Evolutionary conservation across 2,329 filamentous ascomycete species (phyloP), one percentile per base, ranked within the genome.

Genomic region (Alternaria alternata): DNA sequence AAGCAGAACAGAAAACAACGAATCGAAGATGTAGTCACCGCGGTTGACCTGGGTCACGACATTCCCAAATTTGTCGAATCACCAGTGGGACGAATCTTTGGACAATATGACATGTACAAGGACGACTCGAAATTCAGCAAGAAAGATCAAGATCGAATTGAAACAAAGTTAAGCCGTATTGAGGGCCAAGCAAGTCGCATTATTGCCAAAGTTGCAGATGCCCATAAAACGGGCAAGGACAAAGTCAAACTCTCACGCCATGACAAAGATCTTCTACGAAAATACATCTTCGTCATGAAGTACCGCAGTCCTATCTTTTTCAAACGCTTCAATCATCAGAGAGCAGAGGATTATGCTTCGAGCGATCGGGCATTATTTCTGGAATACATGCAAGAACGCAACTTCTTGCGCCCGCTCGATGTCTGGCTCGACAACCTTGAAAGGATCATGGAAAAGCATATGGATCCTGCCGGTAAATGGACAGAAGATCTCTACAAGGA

Each of bases 201-300:
- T 30, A 46, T 46, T 11, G 20, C 70, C 8, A 62, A 62, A 26
- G 61, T 62, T 7, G 64, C 68, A 32, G 67, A 71, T 32, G 57
- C 59, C 2, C 49, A 52, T 4, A 28, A 41, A 22, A 5, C 38
- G 4, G 62, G 65, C 2, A 63, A 73, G 7, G 7, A 48, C 5
- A 62, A 49, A 1, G 53, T 83, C 2, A 64, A 60, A 34, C 58
- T 82, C 0, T 72, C 65, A 1, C 72, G 80, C 5, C 32, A 49
- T 1, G 73, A 81, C 20, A 66, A 71, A 44, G 72, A 83, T 60
- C 51, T 73, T 1, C 36, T 84, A 9, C 79, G 82, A 46, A 83
- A 82, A 54, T 83, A 83, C 51, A 69, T 82, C 3, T 83, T 83
- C 61, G 64, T 84, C 4, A 75, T 83, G 66, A 81, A 81, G 57